A percentile compares a stretch with the other conserved stretches of the same genome.
Evolutionary conservation across 352 stramenopile species (phyloP).

Genomic region (Globisporangium acanthophoron): DNA sequence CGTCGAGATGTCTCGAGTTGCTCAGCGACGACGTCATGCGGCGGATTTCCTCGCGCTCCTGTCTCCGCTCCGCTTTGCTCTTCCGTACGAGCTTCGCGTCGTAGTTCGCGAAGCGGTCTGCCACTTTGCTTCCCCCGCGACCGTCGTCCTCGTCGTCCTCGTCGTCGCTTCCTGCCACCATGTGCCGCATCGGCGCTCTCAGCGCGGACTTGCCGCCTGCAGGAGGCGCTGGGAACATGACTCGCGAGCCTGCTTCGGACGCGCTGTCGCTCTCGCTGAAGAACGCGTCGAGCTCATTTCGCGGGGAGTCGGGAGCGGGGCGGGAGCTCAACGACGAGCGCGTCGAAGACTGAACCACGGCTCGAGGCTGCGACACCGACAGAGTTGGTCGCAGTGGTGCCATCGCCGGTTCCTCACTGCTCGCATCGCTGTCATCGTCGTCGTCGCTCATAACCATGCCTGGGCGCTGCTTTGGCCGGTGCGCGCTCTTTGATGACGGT

Average conservation of each 20-base stretch:
- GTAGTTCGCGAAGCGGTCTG: conserved; percentile 46
- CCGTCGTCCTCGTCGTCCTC: conserved; percentile 22
- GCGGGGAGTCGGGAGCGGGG: not conserved
- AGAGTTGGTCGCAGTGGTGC: no score
- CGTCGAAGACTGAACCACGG: not conserved
- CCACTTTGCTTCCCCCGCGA: conserved; percentile 10
- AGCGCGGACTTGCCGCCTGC: not conserved
- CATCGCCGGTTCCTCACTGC: not conserved
- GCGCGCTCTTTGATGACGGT: not conserved
- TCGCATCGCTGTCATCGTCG: conserved; percentile 9
- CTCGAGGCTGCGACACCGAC: not conserved
- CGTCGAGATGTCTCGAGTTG: conserved; percentile 2
- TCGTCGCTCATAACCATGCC: conserved; percentile 8
- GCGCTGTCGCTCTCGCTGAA: conserved; percentile 65
- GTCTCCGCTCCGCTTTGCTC: conserved; percentile 23
- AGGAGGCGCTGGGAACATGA: conserved; percentile 1
- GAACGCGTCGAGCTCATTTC: conserved; percentile 53
- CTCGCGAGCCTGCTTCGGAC: conserved; percentile 15
- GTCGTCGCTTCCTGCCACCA: conserved; percentile 4
- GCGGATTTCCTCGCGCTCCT: conserved; percentile 41
- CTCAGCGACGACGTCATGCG: conserved; percentile 24
- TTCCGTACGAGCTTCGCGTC: conserved; percentile 28
- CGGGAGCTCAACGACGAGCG: not conserved
- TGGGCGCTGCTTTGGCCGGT: not conserved
- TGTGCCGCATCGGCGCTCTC: not conserved